Percentiles rank a stretch among this genome's conserved stretches.
Conservation (phyloP, 208 protist genomes). For the Crithidia thermophila region DNA sequence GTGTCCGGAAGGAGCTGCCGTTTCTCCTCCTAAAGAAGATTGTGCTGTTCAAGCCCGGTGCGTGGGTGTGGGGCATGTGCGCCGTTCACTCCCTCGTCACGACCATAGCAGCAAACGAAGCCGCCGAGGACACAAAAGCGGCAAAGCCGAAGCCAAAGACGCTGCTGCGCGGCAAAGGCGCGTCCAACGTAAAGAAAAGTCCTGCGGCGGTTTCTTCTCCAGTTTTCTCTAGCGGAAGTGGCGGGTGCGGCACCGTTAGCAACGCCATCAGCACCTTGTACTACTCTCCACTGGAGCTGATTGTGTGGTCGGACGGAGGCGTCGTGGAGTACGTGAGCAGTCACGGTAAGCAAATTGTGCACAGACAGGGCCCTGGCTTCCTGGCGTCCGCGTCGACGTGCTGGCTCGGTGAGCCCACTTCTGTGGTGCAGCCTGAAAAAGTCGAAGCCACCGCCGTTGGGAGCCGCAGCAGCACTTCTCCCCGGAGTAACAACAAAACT, state of each 20-base stretch:
- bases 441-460: no score
- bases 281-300: conserved; percentile 28
- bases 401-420: conserved; percentile 9
- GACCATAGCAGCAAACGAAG: neutral
- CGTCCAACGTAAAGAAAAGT: neutral
- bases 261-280: neutral
- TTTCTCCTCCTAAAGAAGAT: conserved; percentile 52
- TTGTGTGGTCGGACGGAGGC: conserved; percentile 41
- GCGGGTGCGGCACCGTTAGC: no score
- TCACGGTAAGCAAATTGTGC: neutral
- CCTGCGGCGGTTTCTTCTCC: neutral
- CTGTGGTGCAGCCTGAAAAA: no score
- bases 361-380: conserved; percentile 34
- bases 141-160: conserved; percentile 7
- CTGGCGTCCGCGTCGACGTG: conserved; percentile 22
- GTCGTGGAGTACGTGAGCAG: conserved; percentile 30
- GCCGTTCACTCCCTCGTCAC: conserved; percentile 17
- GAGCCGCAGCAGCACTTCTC: no score
- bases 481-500: no score
- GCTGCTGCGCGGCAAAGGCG: conserved; percentile 11
- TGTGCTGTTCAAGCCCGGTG: conserved; percentile 26
- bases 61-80: conserved; percentile 38
- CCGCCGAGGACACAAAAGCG: neutral
- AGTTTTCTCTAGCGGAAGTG: no score
- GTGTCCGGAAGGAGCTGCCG: conserved; percentile 6